Evolutionary conservation across 768 basidiomycete species (phyloP).

Genomic region (Punctularia strigosozonata): DNA sequence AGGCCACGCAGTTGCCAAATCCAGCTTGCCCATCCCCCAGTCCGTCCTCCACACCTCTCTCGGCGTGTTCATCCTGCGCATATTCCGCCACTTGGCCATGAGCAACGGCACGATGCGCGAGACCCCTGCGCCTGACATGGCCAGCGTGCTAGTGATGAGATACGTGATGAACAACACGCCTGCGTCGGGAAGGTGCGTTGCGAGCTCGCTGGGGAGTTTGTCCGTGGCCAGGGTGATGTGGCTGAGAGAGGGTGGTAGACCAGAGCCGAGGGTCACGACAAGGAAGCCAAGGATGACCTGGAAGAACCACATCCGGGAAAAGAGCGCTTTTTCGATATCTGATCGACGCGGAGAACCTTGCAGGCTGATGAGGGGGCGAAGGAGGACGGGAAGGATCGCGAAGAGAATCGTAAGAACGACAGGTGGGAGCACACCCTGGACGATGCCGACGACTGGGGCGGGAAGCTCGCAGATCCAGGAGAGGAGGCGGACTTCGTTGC

Average conservation of each 20-base stretch:
- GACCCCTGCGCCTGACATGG: too few relatives aligned
- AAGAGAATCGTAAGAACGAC: constrained; percentile 77
- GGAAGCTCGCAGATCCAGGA: constrained; percentile 68
- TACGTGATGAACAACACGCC: constrained; percentile 91
- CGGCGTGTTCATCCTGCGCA: too few relatives aligned
- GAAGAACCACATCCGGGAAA: constrained; percentile 80
- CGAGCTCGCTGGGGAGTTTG: constrained; percentile 59
- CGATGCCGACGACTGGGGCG: constrained; percentile 53
- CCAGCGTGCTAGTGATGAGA: too few relatives aligned
- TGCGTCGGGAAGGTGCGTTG: constrained; percentile 66
- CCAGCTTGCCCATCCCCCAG: too few relatives aligned
- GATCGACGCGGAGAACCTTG: constrained; percentile 77
- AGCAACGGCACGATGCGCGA: too few relatives aligned
- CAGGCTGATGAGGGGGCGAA: constrained; percentile 61
- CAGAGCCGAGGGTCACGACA: constrained; percentile 75
- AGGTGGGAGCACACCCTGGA: constrained; percentile 75
- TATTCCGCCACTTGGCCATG: too few relatives aligned
- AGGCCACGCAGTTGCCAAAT: too few relatives aligned
- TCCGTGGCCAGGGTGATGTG: constrained; percentile 54
- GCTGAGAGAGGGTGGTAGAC: constrained; percentile 64
- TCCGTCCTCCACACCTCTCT: too few relatives aligned
- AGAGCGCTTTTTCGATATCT: constrained; percentile 70
- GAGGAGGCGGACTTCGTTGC: constrained; percentile 45
- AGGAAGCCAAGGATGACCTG: constrained; percentile 87
- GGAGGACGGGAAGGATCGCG: constrained; percentile 67